phyloP scores from a whole-genome alignment of 306 rosid genomes.

The Acmispon strigosus region DNA sequence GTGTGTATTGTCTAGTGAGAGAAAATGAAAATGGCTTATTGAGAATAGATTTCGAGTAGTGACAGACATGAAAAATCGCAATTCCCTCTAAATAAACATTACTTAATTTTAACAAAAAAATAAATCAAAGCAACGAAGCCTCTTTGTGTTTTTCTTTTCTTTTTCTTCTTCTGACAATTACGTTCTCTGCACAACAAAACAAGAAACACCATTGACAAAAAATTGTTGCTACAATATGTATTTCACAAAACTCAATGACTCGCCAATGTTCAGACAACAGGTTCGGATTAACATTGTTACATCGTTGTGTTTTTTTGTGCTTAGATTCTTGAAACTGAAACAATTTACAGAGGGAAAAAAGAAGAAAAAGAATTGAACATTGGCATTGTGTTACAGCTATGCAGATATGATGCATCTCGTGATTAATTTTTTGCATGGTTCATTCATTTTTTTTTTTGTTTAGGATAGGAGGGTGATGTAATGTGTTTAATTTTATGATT shows the following conservation, averaged over 20 bases:
- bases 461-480: neutral
- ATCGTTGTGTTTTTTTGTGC: neutral
- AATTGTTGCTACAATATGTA: conserved; percentile 21
- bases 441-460: neutral
- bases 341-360: neutral
- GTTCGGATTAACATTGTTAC: conserved; percentile 7
- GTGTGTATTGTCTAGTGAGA: conserved; percentile 19
- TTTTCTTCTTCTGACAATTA: neutral
- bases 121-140: neutral
- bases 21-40: neutral
- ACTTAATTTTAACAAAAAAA: neutral
- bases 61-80: conserved; percentile 42
- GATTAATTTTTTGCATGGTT: conserved; percentile 1
- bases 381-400: neutral
- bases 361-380: neutral
- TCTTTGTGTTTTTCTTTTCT: neutral
- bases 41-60: conserved; percentile 10
- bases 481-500: neutral
- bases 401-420: neutral
- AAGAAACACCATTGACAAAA: neutral
- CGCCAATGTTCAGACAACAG: conserved; percentile 60
- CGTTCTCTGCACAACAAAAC: conserved; percentile 6
- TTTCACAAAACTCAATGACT: conserved; percentile 37
- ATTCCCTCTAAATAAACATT: conserved; percentile 9
- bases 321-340: neutral